phyloP scores from a whole-genome alignment of 1,139 yeast genomes.

The Casaregolazyma suthepensis region DNA sequence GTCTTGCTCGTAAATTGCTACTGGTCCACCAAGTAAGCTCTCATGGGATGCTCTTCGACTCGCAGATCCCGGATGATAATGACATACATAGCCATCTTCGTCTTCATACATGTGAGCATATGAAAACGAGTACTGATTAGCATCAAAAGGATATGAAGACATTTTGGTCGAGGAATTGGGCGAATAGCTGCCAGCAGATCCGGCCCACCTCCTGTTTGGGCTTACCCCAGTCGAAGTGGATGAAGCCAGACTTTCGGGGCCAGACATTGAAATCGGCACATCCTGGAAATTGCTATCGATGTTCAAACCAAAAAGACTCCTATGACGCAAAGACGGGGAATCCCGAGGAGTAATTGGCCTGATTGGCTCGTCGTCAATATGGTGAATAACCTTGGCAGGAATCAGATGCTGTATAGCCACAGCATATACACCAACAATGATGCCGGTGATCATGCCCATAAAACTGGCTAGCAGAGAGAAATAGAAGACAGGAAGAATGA shows the following conservation, averaged over 20 bases:
- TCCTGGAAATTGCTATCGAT: not conserved
- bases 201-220: not conserved
- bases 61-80: not conserved
- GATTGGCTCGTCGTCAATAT: not conserved
- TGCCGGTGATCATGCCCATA: slow-evolving; percentile 21
- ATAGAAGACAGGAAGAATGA: slow-evolving; percentile 22
- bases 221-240: not conserved
- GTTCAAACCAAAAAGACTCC: not conserved
- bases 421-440: slow-evolving; percentile 21
- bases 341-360: not conserved
- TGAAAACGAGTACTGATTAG: not conserved
- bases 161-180: not conserved
- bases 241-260: not conserved
- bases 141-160: not conserved
- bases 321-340: not conserved
- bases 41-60: not conserved
- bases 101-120: slow-evolving; percentile 6
- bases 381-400: slow-evolving; percentile 10
- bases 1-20: not conserved
- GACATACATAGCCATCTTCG: slow-evolving; percentile 5
- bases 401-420: slow-evolving; percentile 19
- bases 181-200: not conserved
- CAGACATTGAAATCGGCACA: not conserved
- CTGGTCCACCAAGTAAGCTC: not conserved
- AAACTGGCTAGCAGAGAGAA: slow-evolving; percentile 20